Conservation (phyloP, 1,284 basidiomycete genomes). For the Austroboletus sp. region DNA sequence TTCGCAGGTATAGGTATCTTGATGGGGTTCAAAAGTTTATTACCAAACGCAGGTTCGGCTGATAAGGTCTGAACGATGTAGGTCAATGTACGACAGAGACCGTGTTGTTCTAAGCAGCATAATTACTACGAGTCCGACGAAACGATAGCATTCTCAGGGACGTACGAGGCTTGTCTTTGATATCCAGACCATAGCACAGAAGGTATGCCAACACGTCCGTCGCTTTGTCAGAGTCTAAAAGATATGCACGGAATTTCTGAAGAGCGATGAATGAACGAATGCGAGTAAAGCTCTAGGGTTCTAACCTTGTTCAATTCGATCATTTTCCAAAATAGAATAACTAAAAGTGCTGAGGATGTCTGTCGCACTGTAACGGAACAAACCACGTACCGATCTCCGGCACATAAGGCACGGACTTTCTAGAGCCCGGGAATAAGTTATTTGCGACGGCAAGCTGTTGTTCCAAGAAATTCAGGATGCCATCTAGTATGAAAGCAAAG, state of each 20-base stretch:
- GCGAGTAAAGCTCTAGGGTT: not conserved
- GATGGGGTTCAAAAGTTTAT: slow-evolving; percentile 56
- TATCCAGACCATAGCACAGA: slow-evolving; percentile 72
- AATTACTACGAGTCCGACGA: slow-evolving; percentile 12
- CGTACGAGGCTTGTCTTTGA: slow-evolving; percentile 85
- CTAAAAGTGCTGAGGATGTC: slow-evolving; percentile 34
- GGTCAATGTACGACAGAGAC: slow-evolving; percentile 80
- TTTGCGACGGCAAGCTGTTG: slow-evolving; percentile 69
- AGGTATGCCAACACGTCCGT: slow-evolving; percentile 73
- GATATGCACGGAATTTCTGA: slow-evolving; percentile 79
- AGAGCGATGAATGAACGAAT: slow-evolving; percentile 3
- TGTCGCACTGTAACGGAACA: slow-evolving; percentile 3
- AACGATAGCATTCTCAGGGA: slow-evolving; percentile 11
- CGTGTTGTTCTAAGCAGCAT: slow-evolving; percentile 67
- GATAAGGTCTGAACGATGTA: slow-evolving; percentile 91
- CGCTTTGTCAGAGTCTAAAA: slow-evolving; percentile 73
- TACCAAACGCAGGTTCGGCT: slow-evolving; percentile 72
- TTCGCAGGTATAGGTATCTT: slow-evolving; percentile 65
- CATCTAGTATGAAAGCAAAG: slow-evolving; percentile 74
- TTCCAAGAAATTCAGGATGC: slow-evolving; percentile 64
- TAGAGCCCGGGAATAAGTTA: slow-evolving; percentile 75
- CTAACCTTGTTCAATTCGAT: slow-evolving; percentile 83
- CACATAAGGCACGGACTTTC: slow-evolving; percentile 72
- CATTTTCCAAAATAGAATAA: slow-evolving; percentile 85
- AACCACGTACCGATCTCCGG: slow-evolving; percentile 65